Evolutionary conservation across 306 rosid species (phyloP).

Genomic region (Trifolium subterraneum): DNA sequence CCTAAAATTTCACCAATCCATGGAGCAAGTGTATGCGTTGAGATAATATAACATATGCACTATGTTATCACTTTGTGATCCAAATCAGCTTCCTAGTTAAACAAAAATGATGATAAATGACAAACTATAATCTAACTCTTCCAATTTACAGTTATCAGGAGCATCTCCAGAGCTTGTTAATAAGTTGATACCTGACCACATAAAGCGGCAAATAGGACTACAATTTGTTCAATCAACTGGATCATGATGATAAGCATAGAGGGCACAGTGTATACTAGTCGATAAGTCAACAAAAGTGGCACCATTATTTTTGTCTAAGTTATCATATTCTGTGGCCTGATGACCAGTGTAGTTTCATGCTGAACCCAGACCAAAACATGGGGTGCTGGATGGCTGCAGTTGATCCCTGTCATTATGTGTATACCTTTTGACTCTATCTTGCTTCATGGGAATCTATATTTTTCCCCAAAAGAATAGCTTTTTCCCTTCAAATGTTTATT

Average conservation of each 20-base stretch:
- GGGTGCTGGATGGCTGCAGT: constrained; percentile 56
- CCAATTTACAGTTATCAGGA: constrained; percentile 65
- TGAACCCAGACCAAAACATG: constrained; percentile 46
- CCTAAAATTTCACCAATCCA: neutral
- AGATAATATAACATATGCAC: neutral
- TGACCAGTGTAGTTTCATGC: constrained; percentile 49
- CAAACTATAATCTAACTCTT: constrained; percentile 8
- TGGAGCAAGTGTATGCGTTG: neutral
- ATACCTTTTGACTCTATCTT: constrained; percentile 41
- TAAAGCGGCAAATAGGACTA: constrained; percentile 82
- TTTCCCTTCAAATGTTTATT: constrained; percentile 53
- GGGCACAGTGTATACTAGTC: constrained; percentile 51
- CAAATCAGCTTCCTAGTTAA: neutral
- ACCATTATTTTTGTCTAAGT: constrained; percentile 63
- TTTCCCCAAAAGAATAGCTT: constrained; percentile 42
- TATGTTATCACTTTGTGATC: neutral
- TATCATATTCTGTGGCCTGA: constrained; percentile 50
- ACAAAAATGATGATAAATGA: constrained; percentile 3
- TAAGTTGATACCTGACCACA: constrained; percentile 86
- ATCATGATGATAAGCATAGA: constrained; percentile 55
- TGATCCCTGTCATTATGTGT: constrained; percentile 53
- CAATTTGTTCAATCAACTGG: constrained; percentile 62
- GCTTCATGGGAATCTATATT: constrained; percentile 49
- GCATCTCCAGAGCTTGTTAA: constrained; percentile 84
- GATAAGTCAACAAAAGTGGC: constrained; percentile 57